A percentile compares a stretch with the other conserved stretches of the same genome.
phyloP scores from a whole-genome alignment of 768 basidiomycete genomes.

The Tricholoma sp. region DNA sequence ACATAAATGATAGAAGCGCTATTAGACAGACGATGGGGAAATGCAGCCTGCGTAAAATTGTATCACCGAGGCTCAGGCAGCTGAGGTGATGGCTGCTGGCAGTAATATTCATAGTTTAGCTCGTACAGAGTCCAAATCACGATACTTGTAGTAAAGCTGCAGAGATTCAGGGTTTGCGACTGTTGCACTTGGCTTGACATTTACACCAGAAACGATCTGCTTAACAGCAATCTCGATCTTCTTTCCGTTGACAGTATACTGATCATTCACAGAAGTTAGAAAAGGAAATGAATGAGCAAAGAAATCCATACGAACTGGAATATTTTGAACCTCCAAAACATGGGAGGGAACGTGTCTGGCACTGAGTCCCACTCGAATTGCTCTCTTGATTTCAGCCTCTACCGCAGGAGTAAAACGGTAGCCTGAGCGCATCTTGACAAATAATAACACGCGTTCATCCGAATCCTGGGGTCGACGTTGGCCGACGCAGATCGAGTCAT shows the following conservation, averaged over 20 bases:
- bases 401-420: slow-evolving; percentile 38
- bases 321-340: slow-evolving; percentile 59
- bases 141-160: slow-evolving; percentile 58
- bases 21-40: too few species aligned
- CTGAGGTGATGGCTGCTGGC: too few species aligned
- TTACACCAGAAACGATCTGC: slow-evolving; percentile 66
- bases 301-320: slow-evolving; percentile 48
- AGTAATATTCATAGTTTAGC: slow-evolving; percentile 13
- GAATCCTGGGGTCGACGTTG: slow-evolving; percentile 55
- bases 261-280: background rate
- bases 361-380: slow-evolving; percentile 58
- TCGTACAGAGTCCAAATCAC: slow-evolving; percentile 32
- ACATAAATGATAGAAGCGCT: too few species aligned
- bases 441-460: slow-evolving; percentile 73
- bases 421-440: slow-evolving; percentile 54
- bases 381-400: slow-evolving; percentile 43
- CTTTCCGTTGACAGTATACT: slow-evolving; percentile 78
- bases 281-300: background rate
- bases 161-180: slow-evolving; percentile 70
- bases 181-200: slow-evolving; percentile 65
- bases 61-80: too few species aligned
- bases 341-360: slow-evolving; percentile 72
- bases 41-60: too few species aligned
- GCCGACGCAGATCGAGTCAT: slow-evolving; percentile 73
- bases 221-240: slow-evolving; percentile 79